Conservation (phyloP, 1,139 yeast genomes). For the Pichia sp. region DNA sequence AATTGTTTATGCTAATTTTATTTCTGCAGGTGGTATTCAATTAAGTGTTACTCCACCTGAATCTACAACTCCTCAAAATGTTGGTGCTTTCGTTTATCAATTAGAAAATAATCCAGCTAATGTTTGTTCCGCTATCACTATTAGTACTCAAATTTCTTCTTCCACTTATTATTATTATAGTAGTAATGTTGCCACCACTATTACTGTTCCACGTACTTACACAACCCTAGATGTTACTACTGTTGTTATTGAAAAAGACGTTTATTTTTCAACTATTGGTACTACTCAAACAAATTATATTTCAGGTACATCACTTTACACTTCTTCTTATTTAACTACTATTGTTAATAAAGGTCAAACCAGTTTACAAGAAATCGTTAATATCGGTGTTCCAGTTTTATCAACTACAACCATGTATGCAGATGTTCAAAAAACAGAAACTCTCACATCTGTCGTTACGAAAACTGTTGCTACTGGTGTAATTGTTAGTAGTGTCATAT, state of each 20-base stretch:
- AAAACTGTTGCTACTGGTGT: background rate
- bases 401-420: constrained; percentile 1
- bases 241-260: constrained; percentile 3
- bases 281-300: background rate
- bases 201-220: constrained; percentile 1
- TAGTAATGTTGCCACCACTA: constrained; percentile 1
- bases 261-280: constrained; percentile 1
- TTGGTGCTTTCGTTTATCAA: constrained; percentile 10
- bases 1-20: constrained; percentile 11
- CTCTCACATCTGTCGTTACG: background rate
- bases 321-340: constrained; percentile 4
- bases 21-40: constrained; percentile 10
- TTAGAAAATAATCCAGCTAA: constrained; percentile 1
- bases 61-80: constrained; percentile 9
- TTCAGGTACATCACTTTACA: background rate
- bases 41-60: constrained; percentile 16
- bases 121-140: constrained; percentile 7
- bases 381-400: constrained; percentile 4
- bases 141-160: constrained; percentile 1
- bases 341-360: background rate
- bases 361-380: background rate
- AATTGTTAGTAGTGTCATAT: background rate
- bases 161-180: constrained; percentile 3
- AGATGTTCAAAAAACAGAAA: background rate
- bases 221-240: constrained; percentile 1